These are phyloP conservation scores for Neurospora sp. DNA, from an alignment of 495 filamentous ascomycete genomes.

Conservation along the genomic window DNA sequence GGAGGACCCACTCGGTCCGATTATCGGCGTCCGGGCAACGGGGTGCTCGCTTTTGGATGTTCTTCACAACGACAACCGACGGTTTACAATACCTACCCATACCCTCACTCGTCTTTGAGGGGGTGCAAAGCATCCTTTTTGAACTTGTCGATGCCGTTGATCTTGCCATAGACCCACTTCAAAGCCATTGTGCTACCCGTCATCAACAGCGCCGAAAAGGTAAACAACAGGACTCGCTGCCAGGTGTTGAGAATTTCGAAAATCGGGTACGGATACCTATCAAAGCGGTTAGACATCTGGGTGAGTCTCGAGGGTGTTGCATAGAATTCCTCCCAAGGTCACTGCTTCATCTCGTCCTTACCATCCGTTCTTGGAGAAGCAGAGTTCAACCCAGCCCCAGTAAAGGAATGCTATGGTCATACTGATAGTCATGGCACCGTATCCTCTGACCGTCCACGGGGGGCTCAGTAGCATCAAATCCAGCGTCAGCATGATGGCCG, in stretches of 20 bases:
- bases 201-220: conserved; percentile 60
- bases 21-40: not conserved
- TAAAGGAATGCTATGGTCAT: conserved; percentile 59
- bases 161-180: conserved; percentile 53
- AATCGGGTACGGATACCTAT: conserved; percentile 79
- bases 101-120: conserved; percentile 11
- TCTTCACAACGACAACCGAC: not conserved
- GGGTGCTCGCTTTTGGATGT: not conserved
- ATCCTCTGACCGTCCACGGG: conserved; percentile 61
- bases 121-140: conserved; percentile 20
- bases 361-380: conserved; percentile 67
- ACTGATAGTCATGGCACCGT: conserved; percentile 53
- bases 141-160: conserved; percentile 55
- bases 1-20: not conserved
- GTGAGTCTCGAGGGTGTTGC: not conserved
- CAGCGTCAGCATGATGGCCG: conserved; percentile 56
- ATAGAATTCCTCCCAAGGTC: not conserved
- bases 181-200: conserved; percentile 54
- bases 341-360: conserved; percentile 20
- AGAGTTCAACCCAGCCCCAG: conserved; percentile 83
- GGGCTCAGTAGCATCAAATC: conserved; percentile 71
- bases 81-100: not conserved
- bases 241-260: conserved; percentile 52
- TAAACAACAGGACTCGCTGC: conserved; percentile 60
- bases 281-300: conserved; percentile 8